A percentile compares a stretch with the other conserved stretches of the same genome.
These are phyloP conservation scores for Diaporthe vexans DNA, from an alignment of 2,329 filamentous ascomycete genomes.

Conservation along the genomic window DNA sequence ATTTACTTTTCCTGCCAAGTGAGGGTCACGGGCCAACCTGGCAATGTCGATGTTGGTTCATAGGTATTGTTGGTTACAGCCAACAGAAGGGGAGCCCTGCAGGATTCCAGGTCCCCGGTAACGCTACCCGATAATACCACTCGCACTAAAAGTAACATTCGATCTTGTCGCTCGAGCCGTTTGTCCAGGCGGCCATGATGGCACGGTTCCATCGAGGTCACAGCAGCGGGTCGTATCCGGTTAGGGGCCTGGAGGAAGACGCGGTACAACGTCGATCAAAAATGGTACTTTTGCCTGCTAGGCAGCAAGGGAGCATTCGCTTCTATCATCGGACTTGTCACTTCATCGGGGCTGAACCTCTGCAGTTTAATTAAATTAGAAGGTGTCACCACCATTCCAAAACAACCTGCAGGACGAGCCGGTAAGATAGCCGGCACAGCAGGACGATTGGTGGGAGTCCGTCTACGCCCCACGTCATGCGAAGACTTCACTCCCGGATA, in stretches of 20 bases:
- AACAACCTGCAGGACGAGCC: not conserved
- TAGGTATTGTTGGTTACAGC: no score
- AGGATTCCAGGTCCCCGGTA: no score
- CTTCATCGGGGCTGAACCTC: not conserved
- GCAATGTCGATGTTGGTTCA: no score
- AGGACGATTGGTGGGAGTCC: not conserved
- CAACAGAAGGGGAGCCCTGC: no score
- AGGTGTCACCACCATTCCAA: slow-evolving; percentile 1
- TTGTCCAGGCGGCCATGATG: no score
- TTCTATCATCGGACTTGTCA: not conserved
- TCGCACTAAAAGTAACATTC: no score
- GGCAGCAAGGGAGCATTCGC: not conserved
- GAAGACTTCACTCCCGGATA: not conserved
- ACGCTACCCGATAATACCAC: no score
- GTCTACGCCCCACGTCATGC: not conserved
- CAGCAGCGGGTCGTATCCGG: not conserved
- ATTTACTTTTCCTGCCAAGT: not conserved
- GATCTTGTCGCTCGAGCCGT: no score
- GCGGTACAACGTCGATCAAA: not conserved
- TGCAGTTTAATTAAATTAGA: not conserved
- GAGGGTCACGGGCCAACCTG: no score
- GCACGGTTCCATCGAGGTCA: not conserved
- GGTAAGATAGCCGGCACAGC: no score
- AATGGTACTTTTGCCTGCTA: not conserved
- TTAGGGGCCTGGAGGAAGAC: not conserved